Conservation (phyloP, 305 asterid genomes). For the Ilex paraguariensis region DNA sequence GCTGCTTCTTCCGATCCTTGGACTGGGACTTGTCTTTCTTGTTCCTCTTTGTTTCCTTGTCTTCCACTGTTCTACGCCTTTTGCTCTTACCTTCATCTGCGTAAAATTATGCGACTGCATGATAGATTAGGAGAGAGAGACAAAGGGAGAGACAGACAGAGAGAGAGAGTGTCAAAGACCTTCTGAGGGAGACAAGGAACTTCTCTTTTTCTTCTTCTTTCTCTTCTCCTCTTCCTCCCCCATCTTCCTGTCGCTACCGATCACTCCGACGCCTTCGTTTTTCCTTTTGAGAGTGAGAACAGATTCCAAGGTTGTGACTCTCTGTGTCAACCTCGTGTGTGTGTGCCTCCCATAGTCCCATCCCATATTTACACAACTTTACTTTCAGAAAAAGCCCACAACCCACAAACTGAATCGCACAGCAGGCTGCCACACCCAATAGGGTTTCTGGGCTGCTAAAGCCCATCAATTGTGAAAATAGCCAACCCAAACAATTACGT, state of each 20-base stretch:
- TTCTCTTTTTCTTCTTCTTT: slow-evolving; percentile 9
- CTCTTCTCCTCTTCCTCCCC: neutral
- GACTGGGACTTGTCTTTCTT: slow-evolving; percentile 35
- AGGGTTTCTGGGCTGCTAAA: too few species aligned
- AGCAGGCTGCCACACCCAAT: too few species aligned
- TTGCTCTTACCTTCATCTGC: slow-evolving; percentile 53
- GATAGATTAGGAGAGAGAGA: neutral
- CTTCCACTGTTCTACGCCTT: slow-evolving; percentile 38
- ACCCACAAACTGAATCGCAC: too few species aligned
- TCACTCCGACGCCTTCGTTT: neutral
- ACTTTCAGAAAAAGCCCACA: too few species aligned
- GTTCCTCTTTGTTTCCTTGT: slow-evolving; percentile 18
- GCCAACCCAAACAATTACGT: too few species aligned
- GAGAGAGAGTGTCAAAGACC: neutral
- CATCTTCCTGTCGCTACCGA: slow-evolving; percentile 7
- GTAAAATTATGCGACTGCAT: neutral
- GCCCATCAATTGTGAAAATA: too few species aligned
- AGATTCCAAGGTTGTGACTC: too few species aligned
- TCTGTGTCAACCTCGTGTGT: too few species aligned
- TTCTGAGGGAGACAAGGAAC: slow-evolving; percentile 13
- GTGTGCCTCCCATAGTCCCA: too few species aligned
- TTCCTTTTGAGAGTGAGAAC: too few species aligned
- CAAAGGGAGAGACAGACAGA: neutral
- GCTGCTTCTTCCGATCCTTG: slow-evolving; percentile 19
- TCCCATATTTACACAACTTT: too few species aligned